Evolutionary conservation across 805 yeast genomes (phyloP).

Genomic region (Jamesozyma hellenica): DNA sequence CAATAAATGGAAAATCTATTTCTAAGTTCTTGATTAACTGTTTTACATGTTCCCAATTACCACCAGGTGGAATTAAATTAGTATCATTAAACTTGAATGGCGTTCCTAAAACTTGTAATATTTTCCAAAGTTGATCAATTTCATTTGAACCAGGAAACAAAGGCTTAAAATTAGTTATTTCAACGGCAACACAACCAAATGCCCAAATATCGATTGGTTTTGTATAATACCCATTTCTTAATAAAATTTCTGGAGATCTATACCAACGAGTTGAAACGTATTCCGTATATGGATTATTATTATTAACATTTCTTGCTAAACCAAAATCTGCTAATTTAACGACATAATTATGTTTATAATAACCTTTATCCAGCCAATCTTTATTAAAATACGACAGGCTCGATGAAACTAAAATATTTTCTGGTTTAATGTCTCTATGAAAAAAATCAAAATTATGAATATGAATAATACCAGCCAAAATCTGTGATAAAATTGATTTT

Average conservation of each 20-base stretch:
- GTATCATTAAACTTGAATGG: slow-evolving; percentile 37
- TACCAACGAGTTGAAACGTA: slow-evolving; percentile 84
- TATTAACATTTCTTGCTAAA: slow-evolving; percentile 50
- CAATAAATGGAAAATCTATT: slow-evolving; percentile 44
- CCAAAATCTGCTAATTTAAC: slow-evolving; percentile 78
- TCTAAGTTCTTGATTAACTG: slow-evolving; percentile 44
- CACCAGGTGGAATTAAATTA: slow-evolving; percentile 47
- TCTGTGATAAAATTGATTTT: slow-evolving; percentile 58
- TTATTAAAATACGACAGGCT: slow-evolving; percentile 42
- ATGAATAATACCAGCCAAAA: slow-evolving; percentile 69
- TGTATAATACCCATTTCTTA: slow-evolving; percentile 53
- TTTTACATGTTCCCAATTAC: slow-evolving; percentile 61
- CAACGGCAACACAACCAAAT: slow-evolving; percentile 69
- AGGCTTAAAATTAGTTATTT: slow-evolving; percentile 62
- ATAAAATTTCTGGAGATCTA: slow-evolving; percentile 69
- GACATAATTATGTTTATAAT: slow-evolving; percentile 37
- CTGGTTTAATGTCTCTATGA: slow-evolving; percentile 92
- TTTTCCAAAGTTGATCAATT: slow-evolving; percentile 65
- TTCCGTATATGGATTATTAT: slow-evolving; percentile 51
- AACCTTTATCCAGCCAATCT: slow-evolving; percentile 19
- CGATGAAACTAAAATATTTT: slow-evolving; percentile 68
- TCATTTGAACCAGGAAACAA: slow-evolving; percentile 78
- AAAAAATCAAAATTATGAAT: slow-evolving; percentile 54
- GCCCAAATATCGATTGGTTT: slow-evolving; percentile 80
- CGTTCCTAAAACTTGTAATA: slow-evolving; percentile 60